A percentile compares a stretch with the other conserved stretches of the same genome.
Conservation (phyloP, 352 stramenopile genomes). For the Thraustochytrium sp. region DNA sequence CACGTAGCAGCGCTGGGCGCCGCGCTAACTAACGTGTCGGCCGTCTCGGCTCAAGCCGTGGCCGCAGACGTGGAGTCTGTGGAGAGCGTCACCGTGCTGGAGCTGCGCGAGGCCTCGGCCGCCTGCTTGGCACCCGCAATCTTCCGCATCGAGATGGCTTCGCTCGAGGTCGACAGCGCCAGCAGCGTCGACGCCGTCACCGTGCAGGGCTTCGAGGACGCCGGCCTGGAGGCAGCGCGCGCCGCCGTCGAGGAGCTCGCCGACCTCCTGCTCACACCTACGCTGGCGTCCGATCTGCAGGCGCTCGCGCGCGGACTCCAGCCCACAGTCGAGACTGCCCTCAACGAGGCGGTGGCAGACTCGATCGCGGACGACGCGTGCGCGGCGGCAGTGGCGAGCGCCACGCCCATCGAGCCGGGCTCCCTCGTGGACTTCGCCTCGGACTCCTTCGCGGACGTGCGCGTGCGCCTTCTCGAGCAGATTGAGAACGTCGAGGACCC, state of each 20-base stretch:
- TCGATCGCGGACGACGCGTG: neutral
- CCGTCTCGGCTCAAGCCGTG: neutral
- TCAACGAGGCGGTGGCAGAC: neutral
- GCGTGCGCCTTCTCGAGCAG: neutral
- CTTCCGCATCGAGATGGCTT: neutral
- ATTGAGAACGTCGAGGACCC: neutral
- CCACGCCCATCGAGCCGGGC: neutral
- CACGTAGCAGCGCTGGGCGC: neutral
- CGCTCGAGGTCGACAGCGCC: neutral
- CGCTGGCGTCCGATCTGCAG: neutral
- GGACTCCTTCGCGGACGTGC: neutral
- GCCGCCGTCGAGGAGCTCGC: neutral
- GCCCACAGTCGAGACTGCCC: neutral
- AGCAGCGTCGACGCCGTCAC: neutral
- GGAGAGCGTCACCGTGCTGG: neutral
- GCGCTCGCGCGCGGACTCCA: neutral
- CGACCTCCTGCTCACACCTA: neutral
- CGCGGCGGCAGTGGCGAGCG: neutral
- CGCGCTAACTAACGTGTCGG: neutral
- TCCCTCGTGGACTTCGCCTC: conserved; percentile 13
- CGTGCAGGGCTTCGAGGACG: neutral
- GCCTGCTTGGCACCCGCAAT: neutral
- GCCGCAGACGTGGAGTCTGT: neutral
- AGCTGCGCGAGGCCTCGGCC: neutral
- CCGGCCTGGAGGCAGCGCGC: neutral